phyloP scores from a whole-genome alignment of 1,284 basidiomycete genomes.

The Exsudoporus floridanus region DNA sequence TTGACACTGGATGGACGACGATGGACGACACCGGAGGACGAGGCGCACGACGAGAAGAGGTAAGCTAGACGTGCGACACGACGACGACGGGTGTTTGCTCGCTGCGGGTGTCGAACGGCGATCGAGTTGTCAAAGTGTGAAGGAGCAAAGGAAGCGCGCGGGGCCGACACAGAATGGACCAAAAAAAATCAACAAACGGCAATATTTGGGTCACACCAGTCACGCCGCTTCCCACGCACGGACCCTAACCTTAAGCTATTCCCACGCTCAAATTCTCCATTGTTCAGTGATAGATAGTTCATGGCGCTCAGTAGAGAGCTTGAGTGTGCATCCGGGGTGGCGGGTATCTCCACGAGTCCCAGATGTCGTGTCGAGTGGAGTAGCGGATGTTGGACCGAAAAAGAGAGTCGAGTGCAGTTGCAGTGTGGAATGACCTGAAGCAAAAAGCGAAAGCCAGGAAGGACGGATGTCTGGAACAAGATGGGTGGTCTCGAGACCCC shows the following conservation, averaged over 20 bases:
- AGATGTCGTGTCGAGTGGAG: neutral
- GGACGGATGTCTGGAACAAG: neutral
- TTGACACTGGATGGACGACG: slow-evolving; percentile 20
- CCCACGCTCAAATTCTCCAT: slow-evolving; percentile 31
- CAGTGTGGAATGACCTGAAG: neutral
- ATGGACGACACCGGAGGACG: slow-evolving; percentile 19
- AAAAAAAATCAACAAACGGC: slow-evolving; percentile 41
- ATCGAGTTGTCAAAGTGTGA: slow-evolving; percentile 43
- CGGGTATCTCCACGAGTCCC: no score
- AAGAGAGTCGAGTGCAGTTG: neutral
- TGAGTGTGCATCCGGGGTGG: neutral
- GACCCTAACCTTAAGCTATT: slow-evolving; percentile 40
- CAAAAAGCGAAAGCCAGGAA: slow-evolving; percentile 1
- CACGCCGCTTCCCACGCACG: slow-evolving; percentile 41
- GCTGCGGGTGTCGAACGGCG: slow-evolving; percentile 37
- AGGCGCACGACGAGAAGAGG: slow-evolving; percentile 25
- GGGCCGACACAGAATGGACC: slow-evolving; percentile 44
- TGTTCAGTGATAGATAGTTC: slow-evolving; percentile 16
- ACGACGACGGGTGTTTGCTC: slow-evolving; percentile 33
- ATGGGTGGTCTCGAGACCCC: slow-evolving; percentile 33
- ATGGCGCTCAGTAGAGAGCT: slow-evolving; percentile 1
- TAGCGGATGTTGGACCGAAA: neutral
- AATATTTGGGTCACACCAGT: slow-evolving; percentile 42
- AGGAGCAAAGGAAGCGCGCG: slow-evolving; percentile 46
- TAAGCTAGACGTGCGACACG: slow-evolving; percentile 32